phyloP scores from a whole-genome alignment of 2,329 filamentous ascomycete genomes.

The Knufia petricola region DNA sequence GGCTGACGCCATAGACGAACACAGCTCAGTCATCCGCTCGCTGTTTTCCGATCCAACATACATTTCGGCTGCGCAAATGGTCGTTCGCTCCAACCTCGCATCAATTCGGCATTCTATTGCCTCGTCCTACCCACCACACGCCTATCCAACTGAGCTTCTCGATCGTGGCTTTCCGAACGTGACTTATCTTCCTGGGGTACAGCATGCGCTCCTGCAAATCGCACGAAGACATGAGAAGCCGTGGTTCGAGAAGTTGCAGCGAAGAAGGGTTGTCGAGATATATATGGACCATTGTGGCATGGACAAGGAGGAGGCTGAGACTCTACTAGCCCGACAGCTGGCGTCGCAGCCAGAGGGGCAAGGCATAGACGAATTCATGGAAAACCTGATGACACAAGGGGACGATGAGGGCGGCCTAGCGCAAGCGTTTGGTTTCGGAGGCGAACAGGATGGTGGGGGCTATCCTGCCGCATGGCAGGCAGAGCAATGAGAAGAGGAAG shows the following conservation, averaged over 20 bases:
- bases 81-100: background rate
- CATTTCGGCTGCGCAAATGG: background rate
- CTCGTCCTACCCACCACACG: background rate
- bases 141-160: background rate
- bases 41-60: background rate
- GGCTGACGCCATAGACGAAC: conserved; percentile 7
- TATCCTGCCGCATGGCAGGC: background rate
- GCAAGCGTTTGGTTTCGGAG: background rate
- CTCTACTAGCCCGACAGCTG: background rate
- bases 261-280: conserved; percentile 1
- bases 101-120: background rate
- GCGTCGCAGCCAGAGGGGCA: background rate
- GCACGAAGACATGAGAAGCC: background rate
- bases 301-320: conserved; percentile 6
- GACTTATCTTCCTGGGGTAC: background rate
- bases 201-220: conserved; percentile 2
- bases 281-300: background rate
- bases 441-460: background rate
- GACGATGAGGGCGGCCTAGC: background rate
- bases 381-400: background rate
- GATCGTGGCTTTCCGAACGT: background rate
- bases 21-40: conserved; percentile 3
- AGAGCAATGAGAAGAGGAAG: background rate
- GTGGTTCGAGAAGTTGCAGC: conserved; percentile 8
- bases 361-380: conserved; percentile 5